phyloP scores from a whole-genome alignment of 75 land plant species.

The Selaginella moellendorffii region DNA sequence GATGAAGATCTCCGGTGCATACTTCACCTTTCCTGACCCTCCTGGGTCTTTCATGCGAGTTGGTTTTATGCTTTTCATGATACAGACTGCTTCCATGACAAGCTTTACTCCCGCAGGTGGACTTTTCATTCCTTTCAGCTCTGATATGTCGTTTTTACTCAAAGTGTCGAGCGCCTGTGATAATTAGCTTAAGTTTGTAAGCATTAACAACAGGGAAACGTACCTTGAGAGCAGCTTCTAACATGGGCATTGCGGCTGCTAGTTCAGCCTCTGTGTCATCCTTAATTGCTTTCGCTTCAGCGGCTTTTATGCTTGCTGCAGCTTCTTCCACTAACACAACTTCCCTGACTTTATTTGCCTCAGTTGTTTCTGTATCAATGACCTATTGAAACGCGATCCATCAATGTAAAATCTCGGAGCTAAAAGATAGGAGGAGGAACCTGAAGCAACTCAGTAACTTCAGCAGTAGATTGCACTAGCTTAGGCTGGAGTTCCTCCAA shows the following conservation, averaged over 20 bases:
- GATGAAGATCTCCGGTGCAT: background rate
- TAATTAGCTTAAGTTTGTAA: background rate
- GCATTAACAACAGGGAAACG: background rate
- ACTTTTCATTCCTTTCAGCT: constrained; percentile 28
- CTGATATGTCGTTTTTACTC: constrained; percentile 23
- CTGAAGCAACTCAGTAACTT: constrained; percentile 19
- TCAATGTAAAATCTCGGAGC: background rate
- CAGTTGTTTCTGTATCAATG: constrained; percentile 19
- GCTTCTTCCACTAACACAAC: constrained; percentile 24
- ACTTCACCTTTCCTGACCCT: constrained; percentile 20
- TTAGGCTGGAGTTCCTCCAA: constrained; percentile 26
- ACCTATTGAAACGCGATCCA: constrained; percentile 9
- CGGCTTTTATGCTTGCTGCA: constrained; percentile 22
- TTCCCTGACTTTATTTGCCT: constrained; percentile 20
- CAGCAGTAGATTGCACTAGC: constrained; percentile 14
- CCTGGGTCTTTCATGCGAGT: constrained; percentile 25
- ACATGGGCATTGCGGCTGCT: constrained; percentile 19
- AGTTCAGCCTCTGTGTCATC: constrained; percentile 26
- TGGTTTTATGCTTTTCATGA: constrained; percentile 23
- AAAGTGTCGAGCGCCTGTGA: constrained; percentile 21
- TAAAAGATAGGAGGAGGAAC: constrained; percentile 4
- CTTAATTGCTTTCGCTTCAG: constrained; percentile 18
- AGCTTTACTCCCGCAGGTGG: constrained; percentile 19
- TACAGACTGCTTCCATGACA: constrained; percentile 26
- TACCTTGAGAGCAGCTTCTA: constrained; percentile 18